Base-by-base conservation (phyloP, 352 stramenopile genomes). In the Phytophthora brassicae region DNA sequence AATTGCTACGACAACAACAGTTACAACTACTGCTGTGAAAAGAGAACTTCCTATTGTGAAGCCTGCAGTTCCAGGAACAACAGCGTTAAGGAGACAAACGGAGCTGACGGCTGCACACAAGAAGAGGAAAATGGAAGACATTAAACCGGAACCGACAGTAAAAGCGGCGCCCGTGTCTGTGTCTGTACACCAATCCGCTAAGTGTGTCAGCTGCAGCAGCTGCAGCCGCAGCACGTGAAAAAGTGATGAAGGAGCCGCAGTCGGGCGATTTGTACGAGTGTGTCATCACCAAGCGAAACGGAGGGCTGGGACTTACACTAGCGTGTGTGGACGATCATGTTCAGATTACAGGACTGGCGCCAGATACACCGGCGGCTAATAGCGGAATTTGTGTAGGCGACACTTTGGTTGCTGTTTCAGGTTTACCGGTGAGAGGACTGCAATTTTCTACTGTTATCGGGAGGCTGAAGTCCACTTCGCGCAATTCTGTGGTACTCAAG, bases 381-480 rank as follows among this genome's bases (percentile, higher is more conserved):
- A 88, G 77, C 39, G 83, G 81, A 11, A 90, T 92, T 41, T 90
- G 79, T 42, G 83, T 92, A 2, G 83, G 83, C n/a, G 83, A 92
- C 31, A 92, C 79, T 19, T 67, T 92, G 0, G 83, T 92, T 3
- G 83, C 83, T 0, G 83, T 92, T 2, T 92, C 83, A 6, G 83
- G 83, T 0, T 42, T 92, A 11, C 80, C 83, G 0, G 83, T 92
- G 36, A 80, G 81, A 53, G 83, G 81, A n/a, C 75, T 92, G 4
- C 83, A 92, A 56, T 92, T 92, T 55, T 89, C 79, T n/a, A 92
- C 80, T 3, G 81, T 92, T 19, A 92, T 92, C 56, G 83, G 83
- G 2, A 74, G 81, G 1, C 74, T 92, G 35, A 92, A 92, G 54
- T 92, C 83, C 33, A 89, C 79, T 33, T 88, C 83, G 9, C 77